These are phyloP conservation scores for Tribonema minus DNA, from an alignment of 108 stramenopile species.

Conservation along the genomic window DNA sequence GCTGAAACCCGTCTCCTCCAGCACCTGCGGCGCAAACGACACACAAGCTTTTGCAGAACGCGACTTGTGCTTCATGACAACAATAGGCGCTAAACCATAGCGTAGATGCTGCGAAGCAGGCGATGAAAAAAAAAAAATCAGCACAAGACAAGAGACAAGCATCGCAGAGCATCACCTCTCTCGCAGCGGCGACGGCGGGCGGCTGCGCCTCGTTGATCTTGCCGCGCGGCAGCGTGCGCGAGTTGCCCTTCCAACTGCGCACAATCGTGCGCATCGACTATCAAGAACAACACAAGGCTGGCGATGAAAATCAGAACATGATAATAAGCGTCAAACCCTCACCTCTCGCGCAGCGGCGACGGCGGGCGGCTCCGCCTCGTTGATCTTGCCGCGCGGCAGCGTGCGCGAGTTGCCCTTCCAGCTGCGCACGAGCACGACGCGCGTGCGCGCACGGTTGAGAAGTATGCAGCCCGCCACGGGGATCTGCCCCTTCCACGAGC, in stretches of 20 bases:
- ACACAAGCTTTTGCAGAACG: too few relatives aligned
- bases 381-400: slow-evolving; percentile 51
- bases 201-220: slow-evolving; percentile 45
- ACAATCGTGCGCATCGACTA: too few relatives aligned
- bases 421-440: slow-evolving; percentile 42
- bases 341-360: slow-evolving; percentile 30
- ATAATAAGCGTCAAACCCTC: not conserved
- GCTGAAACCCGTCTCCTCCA: slow-evolving; percentile 48
- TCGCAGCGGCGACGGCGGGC: slow-evolving; percentile 7
- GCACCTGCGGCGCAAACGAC: too few relatives aligned
- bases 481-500: slow-evolving; percentile 44
- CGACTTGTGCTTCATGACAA: too few relatives aligned
- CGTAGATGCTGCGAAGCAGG: too few relatives aligned
- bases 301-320: too few relatives aligned
- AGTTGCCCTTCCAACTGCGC: slow-evolving; percentile 46
- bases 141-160: too few relatives aligned
- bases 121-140: too few relatives aligned
- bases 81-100: too few relatives aligned
- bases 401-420: slow-evolving; percentile 48
- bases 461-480: slow-evolving; percentile 50
- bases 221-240: slow-evolving; percentile 44
- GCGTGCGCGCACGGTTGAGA: slow-evolving; percentile 43
- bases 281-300: too few relatives aligned
- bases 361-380: slow-evolving; percentile 16
- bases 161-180: too few relatives aligned